These are phyloP conservation scores for Xylaria sp. DNA, from an alignment of 2,329 filamentous ascomycete species.

Conservation along the genomic window DNA sequence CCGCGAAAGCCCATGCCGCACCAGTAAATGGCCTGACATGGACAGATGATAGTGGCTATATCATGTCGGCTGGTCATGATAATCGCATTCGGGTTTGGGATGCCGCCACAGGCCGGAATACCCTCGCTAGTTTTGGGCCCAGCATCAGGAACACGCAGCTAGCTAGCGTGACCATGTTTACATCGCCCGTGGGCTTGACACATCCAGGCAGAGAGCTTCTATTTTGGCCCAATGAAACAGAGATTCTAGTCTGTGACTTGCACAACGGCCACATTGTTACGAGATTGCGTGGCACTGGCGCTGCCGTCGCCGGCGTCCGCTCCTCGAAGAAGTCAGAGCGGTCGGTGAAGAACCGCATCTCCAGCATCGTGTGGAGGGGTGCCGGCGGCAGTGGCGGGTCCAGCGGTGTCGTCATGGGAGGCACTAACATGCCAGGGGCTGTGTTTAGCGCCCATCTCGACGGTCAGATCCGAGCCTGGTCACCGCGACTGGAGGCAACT, in stretches of 20 bases:
- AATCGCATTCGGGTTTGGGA: slow-evolving; percentile 89
- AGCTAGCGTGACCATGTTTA: slow-evolving; percentile 69
- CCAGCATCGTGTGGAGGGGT: slow-evolving; percentile 78
- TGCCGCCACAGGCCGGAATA: slow-evolving; percentile 82
- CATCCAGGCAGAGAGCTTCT: slow-evolving; percentile 71
- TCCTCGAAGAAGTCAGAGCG: slow-evolving; percentile 62
- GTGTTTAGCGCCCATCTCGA: slow-evolving; percentile 87
- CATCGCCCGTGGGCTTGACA: slow-evolving; percentile 70
- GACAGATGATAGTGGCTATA: slow-evolving; percentile 80
- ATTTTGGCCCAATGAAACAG: slow-evolving; percentile 83
- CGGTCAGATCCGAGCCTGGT: slow-evolving; percentile 85
- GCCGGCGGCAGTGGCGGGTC: slow-evolving; percentile 68
- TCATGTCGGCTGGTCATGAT: slow-evolving; percentile 87
- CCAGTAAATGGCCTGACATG: slow-evolving; percentile 87
- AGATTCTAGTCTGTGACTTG: slow-evolving; percentile 83
- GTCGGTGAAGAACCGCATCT: slow-evolving; percentile 74
- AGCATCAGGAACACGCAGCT: slow-evolving; percentile 78
- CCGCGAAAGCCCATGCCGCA: slow-evolving; percentile 77
- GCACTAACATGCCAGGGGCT: slow-evolving; percentile 62
- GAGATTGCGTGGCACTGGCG: slow-evolving; percentile 74
- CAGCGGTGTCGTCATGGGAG: slow-evolving; percentile 70
- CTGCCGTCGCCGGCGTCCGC: slow-evolving; percentile 59
- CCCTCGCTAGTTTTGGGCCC: slow-evolving; percentile 87
- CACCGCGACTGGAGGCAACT: slow-evolving; percentile 66
- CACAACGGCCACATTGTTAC: slow-evolving; percentile 80